Base-by-base conservation (phyloP, 352 stramenopile species). In the Globisporangium heterothallicum region DNA sequence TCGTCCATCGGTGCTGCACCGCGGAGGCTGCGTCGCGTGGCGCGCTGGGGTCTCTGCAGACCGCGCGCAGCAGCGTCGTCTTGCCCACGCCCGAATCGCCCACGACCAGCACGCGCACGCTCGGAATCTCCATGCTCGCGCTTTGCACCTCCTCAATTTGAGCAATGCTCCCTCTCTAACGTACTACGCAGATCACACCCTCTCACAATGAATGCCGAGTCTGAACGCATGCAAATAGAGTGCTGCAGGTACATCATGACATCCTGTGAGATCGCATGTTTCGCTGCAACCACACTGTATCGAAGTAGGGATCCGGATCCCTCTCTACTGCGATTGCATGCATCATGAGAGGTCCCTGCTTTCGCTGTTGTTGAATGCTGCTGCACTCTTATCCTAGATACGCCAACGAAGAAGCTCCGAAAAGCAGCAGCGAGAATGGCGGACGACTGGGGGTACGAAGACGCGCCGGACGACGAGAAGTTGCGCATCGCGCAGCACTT, bases 401-500 rank as follows among this genome's bases (percentile, higher is more conserved):
- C 22, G 18, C 21, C 41, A 32, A 50, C 29, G 35, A 42, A 24
- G 19, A 19, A n/a, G 22, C 4, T 35, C 26, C 53, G 42, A 7
- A 22, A 19, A 36, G 21, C 12, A 22, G 19, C 30, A 36, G 48
- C 5, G 27, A 41, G 9, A n/a, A 92, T 92, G 81, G 69, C 67
- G 34, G 76, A 89, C 52, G 74, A 86, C 49, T 82, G 71, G 63
- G 62, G 61, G 34, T 78, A 79, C 60, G 78, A 84, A 43, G 79
- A 85, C 51, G 78, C 90, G 21, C 68, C 80, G 40, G 80, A 93
- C 59, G 78, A 94, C 56, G 87, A 96, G 70, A 94, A 96, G 78
- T 68, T 96, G 42, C 70, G 79, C 52, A 91, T 96, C 52, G 83
- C 86, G 49, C 80, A 94, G 72, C 83, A 86, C 32, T 92, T 96